Conservation (phyloP, 2,329 filamentous ascomycete species). For the Rhexocercosporidium sp. region DNA sequence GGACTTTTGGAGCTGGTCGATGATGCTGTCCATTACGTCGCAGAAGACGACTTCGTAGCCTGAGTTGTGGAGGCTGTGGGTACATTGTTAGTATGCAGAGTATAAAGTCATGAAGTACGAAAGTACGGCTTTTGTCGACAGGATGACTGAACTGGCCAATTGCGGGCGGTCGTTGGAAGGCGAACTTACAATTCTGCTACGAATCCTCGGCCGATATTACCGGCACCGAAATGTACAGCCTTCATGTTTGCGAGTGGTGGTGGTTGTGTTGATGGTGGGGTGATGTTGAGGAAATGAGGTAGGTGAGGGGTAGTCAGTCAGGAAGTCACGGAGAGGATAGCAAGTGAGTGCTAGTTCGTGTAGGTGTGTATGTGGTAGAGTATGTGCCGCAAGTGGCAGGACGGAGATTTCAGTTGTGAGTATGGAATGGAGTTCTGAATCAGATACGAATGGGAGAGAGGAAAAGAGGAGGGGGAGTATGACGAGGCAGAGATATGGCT, state of each 20-base stretch:
- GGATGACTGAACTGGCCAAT: background rate
- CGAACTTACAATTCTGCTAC: conserved; percentile 41
- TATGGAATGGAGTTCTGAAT: background rate
- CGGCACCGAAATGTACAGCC: conserved; percentile 84
- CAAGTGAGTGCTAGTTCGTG: conserved; percentile 6
- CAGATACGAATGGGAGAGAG: background rate
- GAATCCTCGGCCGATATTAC: conserved; percentile 71
- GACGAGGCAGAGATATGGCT: conserved; percentile 8
- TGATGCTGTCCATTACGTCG: conserved; percentile 86
- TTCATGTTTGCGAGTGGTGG: conserved; percentile 48
- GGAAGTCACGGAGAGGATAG: background rate
- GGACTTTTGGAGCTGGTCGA: conserved; percentile 76
- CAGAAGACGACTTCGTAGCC: conserved; percentile 96
- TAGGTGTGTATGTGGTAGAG: background rate
- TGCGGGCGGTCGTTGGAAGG: background rate
- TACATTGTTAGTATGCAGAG: conserved; percentile 13
- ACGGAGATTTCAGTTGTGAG: background rate
- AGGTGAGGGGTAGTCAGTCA: conserved; percentile 8
- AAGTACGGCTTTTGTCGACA: background rate
- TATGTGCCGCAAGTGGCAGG: conserved; percentile 11
- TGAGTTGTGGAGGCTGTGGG: conserved; percentile 74
- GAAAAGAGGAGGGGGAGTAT: background rate
- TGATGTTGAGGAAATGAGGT: background rate
- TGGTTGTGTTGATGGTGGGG: background rate
- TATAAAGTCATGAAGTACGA: background rate